Percentiles rank a stretch among this genome's conserved stretches.
Conservation (phyloP, 1,284 basidiomycete genomes). For the Trichosporon sp. region DNA sequence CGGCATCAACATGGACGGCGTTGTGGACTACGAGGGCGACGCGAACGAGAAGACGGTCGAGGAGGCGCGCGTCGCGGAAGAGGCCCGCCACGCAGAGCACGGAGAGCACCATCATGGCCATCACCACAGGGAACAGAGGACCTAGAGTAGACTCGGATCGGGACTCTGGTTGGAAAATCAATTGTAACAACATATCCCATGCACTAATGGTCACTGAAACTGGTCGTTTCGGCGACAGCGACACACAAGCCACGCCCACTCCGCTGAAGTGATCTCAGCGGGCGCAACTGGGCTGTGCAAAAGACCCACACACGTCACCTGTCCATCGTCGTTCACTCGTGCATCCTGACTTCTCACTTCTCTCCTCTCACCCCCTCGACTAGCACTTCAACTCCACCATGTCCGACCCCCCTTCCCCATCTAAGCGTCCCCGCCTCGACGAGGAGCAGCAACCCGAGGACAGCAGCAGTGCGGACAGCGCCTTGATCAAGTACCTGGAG, state of each 20-base stretch:
- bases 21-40: slow-evolving; percentile 18
- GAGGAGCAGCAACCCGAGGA: neutral
- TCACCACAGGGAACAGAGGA: neutral
- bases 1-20: slow-evolving; percentile 14
- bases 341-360: neutral
- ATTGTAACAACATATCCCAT: neutral
- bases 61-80: neutral
- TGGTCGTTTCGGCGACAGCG: no score
- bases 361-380: neutral
- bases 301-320: no score
- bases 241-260: no score
- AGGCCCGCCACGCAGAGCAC: neutral
- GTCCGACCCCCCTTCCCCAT: neutral
- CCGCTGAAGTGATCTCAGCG: no score
- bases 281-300: no score
- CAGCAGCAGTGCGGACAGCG: neutral
- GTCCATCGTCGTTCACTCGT: no score
- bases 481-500: neutral
- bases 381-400: neutral
- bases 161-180: neutral
- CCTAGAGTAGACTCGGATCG: neutral
- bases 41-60: slow-evolving; percentile 8
- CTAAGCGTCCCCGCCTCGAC: neutral
- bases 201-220: neutral
- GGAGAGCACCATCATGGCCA: neutral